Evolutionary conservation across 306 rosid species (phyloP).

Genomic region (Pterocarpus macrocarpus): DNA sequence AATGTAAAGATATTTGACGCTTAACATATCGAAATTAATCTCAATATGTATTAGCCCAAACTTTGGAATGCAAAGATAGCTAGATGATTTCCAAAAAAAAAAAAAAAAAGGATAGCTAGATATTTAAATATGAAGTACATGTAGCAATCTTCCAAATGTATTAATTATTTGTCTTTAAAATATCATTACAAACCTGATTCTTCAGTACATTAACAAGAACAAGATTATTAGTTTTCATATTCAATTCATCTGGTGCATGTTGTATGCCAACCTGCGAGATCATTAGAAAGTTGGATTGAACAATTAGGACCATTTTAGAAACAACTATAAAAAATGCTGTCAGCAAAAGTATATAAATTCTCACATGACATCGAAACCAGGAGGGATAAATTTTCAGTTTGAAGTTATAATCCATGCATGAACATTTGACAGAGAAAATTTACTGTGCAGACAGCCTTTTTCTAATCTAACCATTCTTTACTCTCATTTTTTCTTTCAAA

Average conservation of each 20-base stretch:
- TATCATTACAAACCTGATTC: constrained; percentile 72
- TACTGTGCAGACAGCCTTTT: not conserved
- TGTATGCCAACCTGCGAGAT: constrained; percentile 84
- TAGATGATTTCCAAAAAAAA: not conserved
- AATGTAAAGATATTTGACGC: too few species aligned
- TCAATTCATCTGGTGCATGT: constrained; percentile 65
- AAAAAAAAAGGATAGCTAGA: not conserved
- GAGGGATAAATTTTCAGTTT: constrained; percentile 9
- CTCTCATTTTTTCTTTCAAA: not conserved
- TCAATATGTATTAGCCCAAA: not conserved
- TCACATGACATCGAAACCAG: constrained; percentile 11
- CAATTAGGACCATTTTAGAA: not conserved
- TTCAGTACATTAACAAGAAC: constrained; percentile 64
- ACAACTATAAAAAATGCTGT: not conserved
- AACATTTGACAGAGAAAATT: constrained; percentile 1
- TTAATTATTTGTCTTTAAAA: not conserved
- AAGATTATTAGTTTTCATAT: constrained; percentile 68
- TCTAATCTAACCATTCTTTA: not conserved
- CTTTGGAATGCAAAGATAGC: constrained; percentile 28
- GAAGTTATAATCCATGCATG: constrained; percentile 3
- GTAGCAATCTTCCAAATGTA: not conserved
- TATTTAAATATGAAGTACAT: not conserved
- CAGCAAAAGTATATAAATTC: not conserved
- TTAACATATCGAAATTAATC: too few species aligned
- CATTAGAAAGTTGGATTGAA: constrained; percentile 38